Base-by-base conservation (phyloP, 148 eudicot genomes). In the Agrostemma githago region DNA sequence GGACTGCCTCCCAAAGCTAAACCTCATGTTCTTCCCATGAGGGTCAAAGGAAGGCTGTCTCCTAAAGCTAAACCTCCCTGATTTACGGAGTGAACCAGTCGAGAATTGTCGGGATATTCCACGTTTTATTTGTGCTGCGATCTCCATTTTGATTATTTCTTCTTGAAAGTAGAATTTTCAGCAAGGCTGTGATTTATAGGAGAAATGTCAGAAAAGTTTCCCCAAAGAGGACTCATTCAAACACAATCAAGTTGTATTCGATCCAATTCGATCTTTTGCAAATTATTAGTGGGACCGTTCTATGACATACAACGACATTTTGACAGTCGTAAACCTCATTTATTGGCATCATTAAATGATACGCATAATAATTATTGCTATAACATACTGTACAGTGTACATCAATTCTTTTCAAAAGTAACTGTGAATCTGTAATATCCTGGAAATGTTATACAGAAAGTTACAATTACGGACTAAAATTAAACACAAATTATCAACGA, bases 101-200 rank as follows among this genome's bases (percentile, higher is more conserved):
- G 98, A 95, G 74, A 92, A 85, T 68, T 95, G 98, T 20, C 98
- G 84, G 56, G 98, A 95, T 17, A 95, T 95, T 16, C 98, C 98
- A 7, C 97, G 87, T 77, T 80, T 92, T 70, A 92, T 68, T 63
- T 87, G 93, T 5, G 87, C 81, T 1, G 88, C 88, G 12, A 83
- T 65, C 70, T 88, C 93, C 97, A 88, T 57, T 12, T 26, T 41
- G 3, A 69, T 77, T 54, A 26, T 61, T 26, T 3, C 5, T 62
- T 57, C 41, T 40, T 37, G 2, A 26, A 26, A 43, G 4, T 20
- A 34, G 38, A 63, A 37, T 11, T 3, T 43, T 17, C 62, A 34
- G 60, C 53, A 34, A 15, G 3, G 6, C 68, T 40, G 68, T 40
- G 48, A 65, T 3, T 21, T 6, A 26, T 26, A 3, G 5, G 12